Conservation (phyloP, 495 filamentous ascomycete species). For the Lasiosphaeria miniovina region DNA sequence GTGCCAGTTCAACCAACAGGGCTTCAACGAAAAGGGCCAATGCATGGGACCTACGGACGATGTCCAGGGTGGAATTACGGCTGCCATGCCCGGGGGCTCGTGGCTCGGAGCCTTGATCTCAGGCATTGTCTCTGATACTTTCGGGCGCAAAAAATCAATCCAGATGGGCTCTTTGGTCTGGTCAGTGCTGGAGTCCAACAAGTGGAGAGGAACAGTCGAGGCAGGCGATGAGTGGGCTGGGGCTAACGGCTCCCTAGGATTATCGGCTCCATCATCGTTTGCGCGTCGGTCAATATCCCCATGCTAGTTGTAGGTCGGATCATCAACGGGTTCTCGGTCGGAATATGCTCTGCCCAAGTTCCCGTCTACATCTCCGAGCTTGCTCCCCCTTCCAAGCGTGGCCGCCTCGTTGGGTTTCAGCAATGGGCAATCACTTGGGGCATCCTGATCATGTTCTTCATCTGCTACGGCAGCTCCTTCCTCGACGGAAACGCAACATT, state of each 20-base stretch:
- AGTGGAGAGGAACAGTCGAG: too few relatives aligned
- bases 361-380: conserved; percentile 78
- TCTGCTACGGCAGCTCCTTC: conserved; percentile 73
- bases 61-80: conserved; percentile 60
- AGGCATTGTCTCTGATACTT: conserved; percentile 61
- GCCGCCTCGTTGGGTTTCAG: conserved; percentile 66
- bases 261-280: conserved; percentile 64
- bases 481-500: conserved; percentile 60
- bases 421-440: conserved; percentile 81
- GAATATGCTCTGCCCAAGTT: conserved; percentile 75
- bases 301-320: conserved; percentile 74
- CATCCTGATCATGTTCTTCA: conserved; percentile 73
- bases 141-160: conserved; percentile 67
- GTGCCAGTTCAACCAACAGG: conserved; percentile 60
- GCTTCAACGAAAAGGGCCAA: conserved; percentile 31
- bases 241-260: conserved; percentile 28
- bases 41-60: conserved; percentile 49
- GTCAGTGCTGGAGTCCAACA: conserved; percentile 35
- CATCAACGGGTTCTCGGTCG: conserved; percentile 73
- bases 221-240: not conserved
- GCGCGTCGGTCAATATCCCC: conserved; percentile 67
- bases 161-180: conserved; percentile 62
- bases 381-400: conserved; percentile 65
- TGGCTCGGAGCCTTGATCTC: conserved; percentile 69
- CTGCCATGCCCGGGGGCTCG: conserved; percentile 72